Percentiles rank a stretch among this genome's conserved stretches.
phyloP scores from a whole-genome alignment of 495 filamentous ascomycete species.

The Clohesyomyces aquaticus region DNA sequence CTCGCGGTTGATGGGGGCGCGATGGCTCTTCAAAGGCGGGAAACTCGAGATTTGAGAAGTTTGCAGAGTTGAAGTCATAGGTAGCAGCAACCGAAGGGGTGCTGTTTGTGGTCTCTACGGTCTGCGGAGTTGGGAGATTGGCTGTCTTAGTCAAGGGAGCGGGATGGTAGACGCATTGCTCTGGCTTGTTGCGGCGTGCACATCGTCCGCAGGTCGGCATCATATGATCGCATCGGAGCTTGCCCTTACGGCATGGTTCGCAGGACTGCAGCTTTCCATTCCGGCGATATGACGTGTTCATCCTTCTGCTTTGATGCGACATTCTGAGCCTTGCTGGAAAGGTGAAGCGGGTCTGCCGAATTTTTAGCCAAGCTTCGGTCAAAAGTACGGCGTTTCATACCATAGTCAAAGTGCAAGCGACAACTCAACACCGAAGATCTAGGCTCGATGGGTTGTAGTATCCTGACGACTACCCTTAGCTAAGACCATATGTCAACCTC shows the following conservation, averaged over 20 bases:
- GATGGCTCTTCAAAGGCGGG: constrained; percentile 9
- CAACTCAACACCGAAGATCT: not conserved
- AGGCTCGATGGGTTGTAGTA: not conserved
- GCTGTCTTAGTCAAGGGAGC: constrained; percentile 32
- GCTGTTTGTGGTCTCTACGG: not conserved
- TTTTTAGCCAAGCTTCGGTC: not conserved
- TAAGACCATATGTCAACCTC: too few relatives aligned
- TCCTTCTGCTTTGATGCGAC: constrained; percentile 29
- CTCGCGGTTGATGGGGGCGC: not conserved
- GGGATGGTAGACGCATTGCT: constrained; percentile 40
- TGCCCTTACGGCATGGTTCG: constrained; percentile 39
- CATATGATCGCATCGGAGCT: constrained; percentile 40
- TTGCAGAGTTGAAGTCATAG: not conserved
- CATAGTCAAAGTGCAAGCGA: constrained; percentile 14
- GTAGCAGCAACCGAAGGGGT: not conserved
- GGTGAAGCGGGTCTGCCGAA: constrained; percentile 15
- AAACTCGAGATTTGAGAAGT: not conserved
- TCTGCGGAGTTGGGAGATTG: constrained; percentile 27
- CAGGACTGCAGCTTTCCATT: constrained; percentile 42
- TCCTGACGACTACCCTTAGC: not conserved
- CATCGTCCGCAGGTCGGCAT: constrained; percentile 39
- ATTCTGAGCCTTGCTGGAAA: constrained; percentile 31
- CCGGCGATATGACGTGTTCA: constrained; percentile 32
- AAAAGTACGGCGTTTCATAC: not conserved
- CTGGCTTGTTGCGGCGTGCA: constrained; percentile 32